Evolutionary conservation across 2,329 filamentous ascomycete species (phyloP).

Genomic region (Epichloe gansuensis): DNA sequence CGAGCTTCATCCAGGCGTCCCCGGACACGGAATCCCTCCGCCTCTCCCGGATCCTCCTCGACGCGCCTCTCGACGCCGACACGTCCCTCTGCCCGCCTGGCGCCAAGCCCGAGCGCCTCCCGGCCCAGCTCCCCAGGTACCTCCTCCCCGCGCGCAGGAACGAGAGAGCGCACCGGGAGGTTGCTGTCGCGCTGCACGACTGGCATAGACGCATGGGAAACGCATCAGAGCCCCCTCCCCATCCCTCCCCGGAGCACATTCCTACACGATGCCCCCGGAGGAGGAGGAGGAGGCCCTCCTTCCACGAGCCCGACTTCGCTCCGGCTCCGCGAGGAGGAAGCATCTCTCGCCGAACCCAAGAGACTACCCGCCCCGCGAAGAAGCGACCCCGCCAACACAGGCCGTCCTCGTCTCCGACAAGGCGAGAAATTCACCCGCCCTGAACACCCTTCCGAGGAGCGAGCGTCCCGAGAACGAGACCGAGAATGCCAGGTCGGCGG

Average conservation of each 20-base stretch:
- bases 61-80: conserved; percentile 51
- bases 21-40: conserved; percentile 65
- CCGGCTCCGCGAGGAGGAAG: not conserved
- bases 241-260: conserved; percentile 1
- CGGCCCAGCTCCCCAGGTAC: conserved; percentile 63
- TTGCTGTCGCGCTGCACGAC: conserved; percentile 47
- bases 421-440: not conserved
- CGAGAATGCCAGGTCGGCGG: no score
- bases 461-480: no score
- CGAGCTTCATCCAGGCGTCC: conserved; percentile 58
- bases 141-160: conserved; percentile 54
- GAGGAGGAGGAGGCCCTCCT: not conserved
- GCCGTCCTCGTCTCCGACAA: not conserved
- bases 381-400: not conserved
- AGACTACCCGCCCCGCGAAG: not conserved
- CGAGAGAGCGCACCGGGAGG: conserved; percentile 41
- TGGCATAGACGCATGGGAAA: conserved; percentile 16
- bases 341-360: not conserved
- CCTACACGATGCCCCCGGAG: not conserved
- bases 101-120: conserved; percentile 59
- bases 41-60: conserved; percentile 53
- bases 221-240: not conserved
- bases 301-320: not conserved
- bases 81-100: conserved; percentile 26
- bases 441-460: no score